Conservation (phyloP, 2,329 filamentous ascomycete species). For the Exophiala sp. region DNA sequence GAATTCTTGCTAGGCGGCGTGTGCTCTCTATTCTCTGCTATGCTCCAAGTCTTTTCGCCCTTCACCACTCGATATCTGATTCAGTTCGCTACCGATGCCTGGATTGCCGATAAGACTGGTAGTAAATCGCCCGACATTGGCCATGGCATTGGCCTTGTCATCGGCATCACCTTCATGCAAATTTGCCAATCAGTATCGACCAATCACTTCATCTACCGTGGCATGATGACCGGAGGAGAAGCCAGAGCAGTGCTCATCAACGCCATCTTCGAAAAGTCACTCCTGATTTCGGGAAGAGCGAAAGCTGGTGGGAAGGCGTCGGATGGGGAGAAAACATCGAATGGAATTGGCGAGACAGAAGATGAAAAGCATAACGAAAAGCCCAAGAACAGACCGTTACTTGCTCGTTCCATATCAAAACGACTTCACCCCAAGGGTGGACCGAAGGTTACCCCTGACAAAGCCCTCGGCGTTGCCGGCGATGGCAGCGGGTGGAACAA, state of each 20-base stretch:
- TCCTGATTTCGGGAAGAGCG: slow-evolving; percentile 80
- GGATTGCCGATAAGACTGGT: slow-evolving; percentile 52
- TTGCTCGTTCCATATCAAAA: slow-evolving; percentile 33
- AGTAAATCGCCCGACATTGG: slow-evolving; percentile 61
- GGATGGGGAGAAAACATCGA: slow-evolving; percentile 45
- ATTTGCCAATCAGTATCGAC: slow-evolving; percentile 70
- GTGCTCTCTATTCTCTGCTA: slow-evolving; percentile 65
- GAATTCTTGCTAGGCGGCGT: slow-evolving; percentile 83
- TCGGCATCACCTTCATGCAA: slow-evolving; percentile 84
- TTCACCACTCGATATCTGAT: slow-evolving; percentile 84
- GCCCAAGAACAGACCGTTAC: slow-evolving; percentile 22
- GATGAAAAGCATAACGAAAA: slow-evolving; percentile 42
- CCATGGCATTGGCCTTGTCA: slow-evolving; percentile 70
- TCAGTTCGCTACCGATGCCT: slow-evolving; percentile 74
- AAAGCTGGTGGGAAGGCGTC: slow-evolving; percentile 67
- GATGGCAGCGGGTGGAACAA: slow-evolving; percentile 86
- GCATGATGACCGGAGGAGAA: slow-evolving; percentile 87
- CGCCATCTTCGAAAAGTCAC: slow-evolving; percentile 84
- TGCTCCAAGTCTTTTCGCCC: slow-evolving; percentile 73
- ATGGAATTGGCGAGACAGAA: slow-evolving; percentile 42
- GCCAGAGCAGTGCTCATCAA: slow-evolving; percentile 73
- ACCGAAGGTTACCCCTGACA: slow-evolving; percentile 38
- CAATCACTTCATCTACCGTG: slow-evolving; percentile 87
- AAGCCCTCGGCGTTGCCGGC: slow-evolving; percentile 49
- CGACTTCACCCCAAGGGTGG: slow-evolving; percentile 35